Percentiles rank a stretch among this genome's conserved stretches.
Evolutionary conservation across 1,139 yeast genomes (phyloP).

Genomic region (Pichia sp.): DNA sequence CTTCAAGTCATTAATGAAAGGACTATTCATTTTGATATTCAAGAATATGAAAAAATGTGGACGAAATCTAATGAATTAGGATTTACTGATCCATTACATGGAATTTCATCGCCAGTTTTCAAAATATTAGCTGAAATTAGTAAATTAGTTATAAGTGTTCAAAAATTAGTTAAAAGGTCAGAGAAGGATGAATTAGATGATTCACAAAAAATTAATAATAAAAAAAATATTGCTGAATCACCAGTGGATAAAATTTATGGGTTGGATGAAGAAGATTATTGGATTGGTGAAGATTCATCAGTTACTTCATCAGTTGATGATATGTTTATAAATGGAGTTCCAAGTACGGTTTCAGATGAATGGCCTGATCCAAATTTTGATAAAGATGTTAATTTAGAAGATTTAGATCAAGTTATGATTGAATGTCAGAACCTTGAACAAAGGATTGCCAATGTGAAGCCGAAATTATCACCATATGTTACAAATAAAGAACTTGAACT

Average conservation of each 20-base stretch:
- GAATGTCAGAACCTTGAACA: slow-evolving; percentile 43
- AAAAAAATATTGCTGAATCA: slow-evolving; percentile 7
- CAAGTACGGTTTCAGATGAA: slow-evolving; percentile 10
- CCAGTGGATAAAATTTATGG: slow-evolving; percentile 5
- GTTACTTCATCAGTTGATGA: slow-evolving; percentile 12
- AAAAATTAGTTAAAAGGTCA: slow-evolving; percentile 31
- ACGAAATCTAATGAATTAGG: slow-evolving; percentile 31
- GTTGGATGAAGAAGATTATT: slow-evolving; percentile 6
- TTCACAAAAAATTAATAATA: slow-evolving; percentile 17
- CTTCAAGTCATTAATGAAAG: slow-evolving; percentile 47
- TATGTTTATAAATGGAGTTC: slow-evolving; percentile 8
- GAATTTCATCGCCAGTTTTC: slow-evolving; percentile 64
- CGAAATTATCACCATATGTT: slow-evolving; percentile 47
- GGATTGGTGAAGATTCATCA: no score
- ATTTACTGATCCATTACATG: slow-evolving; percentile 60
- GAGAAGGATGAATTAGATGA: slow-evolving; percentile 26
- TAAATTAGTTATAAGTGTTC: slow-evolving; percentile 41
- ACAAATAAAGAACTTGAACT: slow-evolving; percentile 52
- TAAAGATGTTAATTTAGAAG: slow-evolving; percentile 9
- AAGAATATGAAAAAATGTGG: slow-evolving; percentile 53
- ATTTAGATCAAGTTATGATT: slow-evolving; percentile 31
- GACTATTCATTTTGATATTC: slow-evolving; percentile 51
- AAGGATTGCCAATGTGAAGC: slow-evolving; percentile 47
- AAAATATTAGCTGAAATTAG: slow-evolving; percentile 64
- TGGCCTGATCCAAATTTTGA: slow-evolving; percentile 15